Base-by-base conservation (phyloP, 805 yeast genomes). In the Teunomyces stri region DNA sequence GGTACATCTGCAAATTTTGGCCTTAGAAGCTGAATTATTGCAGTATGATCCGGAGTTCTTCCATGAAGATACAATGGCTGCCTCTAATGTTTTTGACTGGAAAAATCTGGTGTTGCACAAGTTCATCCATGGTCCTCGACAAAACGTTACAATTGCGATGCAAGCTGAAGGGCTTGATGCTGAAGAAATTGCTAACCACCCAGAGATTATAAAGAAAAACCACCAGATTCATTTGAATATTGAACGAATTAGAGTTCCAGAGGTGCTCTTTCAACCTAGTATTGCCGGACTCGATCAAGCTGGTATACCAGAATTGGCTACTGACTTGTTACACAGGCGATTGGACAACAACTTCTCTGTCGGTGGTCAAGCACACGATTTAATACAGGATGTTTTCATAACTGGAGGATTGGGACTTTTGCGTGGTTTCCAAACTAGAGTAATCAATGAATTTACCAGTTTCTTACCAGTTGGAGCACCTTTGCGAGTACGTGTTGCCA, bases 271-370 rank as follows among this genome's bases (percentile, higher is more conserved):
- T 66, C 94, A 92, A 63, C 99, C 99, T 5, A 79, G 85, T 6
- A 89, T 94, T 51, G 96, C 95, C 0, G 99, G 99, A 18, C 73
- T 90, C 18, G 99, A 94, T 65, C 98, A 91, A 68, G 96, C 97
- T 0, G 98, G 98, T 22, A 75, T 94, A n/a, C 62, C 79, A 20
- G 98, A 94, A 65, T 68, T 90, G 35, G 75, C 84, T 46, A 85
- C 84, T 53, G 86, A 83, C 48, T 74, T 89, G 6, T 59, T 91
- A 5, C 59, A 79, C 35, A 77, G 82, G 42, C 76, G 90, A 56
- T 71, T 83, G 18, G 81, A 80, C 25, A 78, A 81, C 0, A 77
- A 75, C 48, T 82, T 82, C 30, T 70, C 68, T 37, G 69, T 78
- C 1, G 70, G 71, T 3, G 87, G 83, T 5, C 84, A 84, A 50